Evolutionary conservation across 2,329 filamentous ascomycete genomes (phyloP), one percentile per base, ranked within the genome.

Genomic region (Penicillium sp.): DNA sequence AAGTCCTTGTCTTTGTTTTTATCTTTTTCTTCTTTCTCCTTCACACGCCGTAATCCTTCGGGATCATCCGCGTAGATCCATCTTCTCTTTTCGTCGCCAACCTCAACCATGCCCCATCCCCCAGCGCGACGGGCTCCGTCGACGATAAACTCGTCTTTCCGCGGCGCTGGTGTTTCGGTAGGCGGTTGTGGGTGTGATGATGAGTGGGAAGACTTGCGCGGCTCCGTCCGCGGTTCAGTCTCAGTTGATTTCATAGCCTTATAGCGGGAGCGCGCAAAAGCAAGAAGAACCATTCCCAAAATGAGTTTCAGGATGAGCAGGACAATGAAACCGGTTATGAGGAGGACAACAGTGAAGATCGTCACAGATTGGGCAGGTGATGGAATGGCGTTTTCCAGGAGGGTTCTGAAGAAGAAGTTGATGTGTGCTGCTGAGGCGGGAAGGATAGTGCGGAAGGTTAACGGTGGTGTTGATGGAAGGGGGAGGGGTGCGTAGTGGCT

Each of bases 61-160:
- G 82, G 79, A 69, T 95, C 90, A 69, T 96, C 94, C 4, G 84
- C 85, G 67, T 96, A 95, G 16, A 99, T 90, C 85, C 88, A 89
- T 49, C 86, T 79, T 59, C 89, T 80, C 68, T 92, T 87, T 43
- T 96, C 92, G 34, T 97, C 93, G 26, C 88, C 89, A 0, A 97
- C 84, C 67, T 97, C 94, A 0, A 96, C 86, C 1, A 89, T 83
- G 0, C 90, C 92, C 76, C 87, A 95, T 0, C 89, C 89, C 0
- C 93, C 93, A 2, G 90, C 77, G 1, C 92, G 79, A 64, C 85
- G 87, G 0, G 88, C 89, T 0, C 89, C 90, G 4, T 86, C 83
- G 0, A 89, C 85, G 12, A 84, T 39, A 74, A 79, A 54, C 74
- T 75, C 62, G 81, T 83, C 62, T 1, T 60, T 55, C 4, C 61